phyloP scores from a whole-genome alignment of 805 yeast species.

The Starmerella sirachaensis region DNA sequence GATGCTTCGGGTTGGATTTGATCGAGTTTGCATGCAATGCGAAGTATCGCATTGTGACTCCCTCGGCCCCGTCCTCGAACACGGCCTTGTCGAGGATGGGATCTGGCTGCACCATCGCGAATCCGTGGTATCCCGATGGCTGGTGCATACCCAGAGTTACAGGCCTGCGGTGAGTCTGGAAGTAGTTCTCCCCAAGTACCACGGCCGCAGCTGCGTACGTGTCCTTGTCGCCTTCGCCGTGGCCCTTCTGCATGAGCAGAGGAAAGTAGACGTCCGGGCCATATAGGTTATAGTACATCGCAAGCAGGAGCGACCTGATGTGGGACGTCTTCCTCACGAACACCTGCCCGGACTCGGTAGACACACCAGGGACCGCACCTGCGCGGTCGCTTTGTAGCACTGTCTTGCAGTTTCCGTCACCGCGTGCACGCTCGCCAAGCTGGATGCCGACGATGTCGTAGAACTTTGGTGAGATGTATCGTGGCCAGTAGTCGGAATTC shows the following conservation, averaged over 20 bases:
- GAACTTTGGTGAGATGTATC: conserved; percentile 64
- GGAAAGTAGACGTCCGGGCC: conserved; percentile 53
- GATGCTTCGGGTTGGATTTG: conserved; percentile 19
- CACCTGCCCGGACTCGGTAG: conserved; percentile 61
- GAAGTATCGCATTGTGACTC: conserved; percentile 6
- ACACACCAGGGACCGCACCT: conserved; percentile 55
- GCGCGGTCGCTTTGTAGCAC: conserved; percentile 44
- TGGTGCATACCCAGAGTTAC: conserved; percentile 29
- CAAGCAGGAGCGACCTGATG: conserved; percentile 43
- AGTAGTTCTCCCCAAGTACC: conserved; percentile 46
- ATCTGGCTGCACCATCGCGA: conserved; percentile 56
- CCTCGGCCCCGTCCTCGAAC: conserved; percentile 6
- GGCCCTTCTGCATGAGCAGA: conserved; percentile 46
- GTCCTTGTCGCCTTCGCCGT: conserved; percentile 78
- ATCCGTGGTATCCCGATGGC: conserved; percentile 16
- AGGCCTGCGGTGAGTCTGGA: conserved; percentile 36
- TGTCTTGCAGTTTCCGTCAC: conserved; percentile 25
- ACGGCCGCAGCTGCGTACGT: conserved; percentile 63
- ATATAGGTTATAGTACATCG: conserved; percentile 52
- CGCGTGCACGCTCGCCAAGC: conserved; percentile 33
- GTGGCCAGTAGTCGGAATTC: conserved; percentile 87
- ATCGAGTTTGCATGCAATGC: conserved; percentile 21
- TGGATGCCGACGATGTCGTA: conserved; percentile 55
- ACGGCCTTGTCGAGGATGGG: conserved; percentile 46
- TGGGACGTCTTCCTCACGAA: conserved; percentile 47